Base-by-base conservation (phyloP, 768 basidiomycete genomes). In the Hortiboletus flavorubellus region DNA sequence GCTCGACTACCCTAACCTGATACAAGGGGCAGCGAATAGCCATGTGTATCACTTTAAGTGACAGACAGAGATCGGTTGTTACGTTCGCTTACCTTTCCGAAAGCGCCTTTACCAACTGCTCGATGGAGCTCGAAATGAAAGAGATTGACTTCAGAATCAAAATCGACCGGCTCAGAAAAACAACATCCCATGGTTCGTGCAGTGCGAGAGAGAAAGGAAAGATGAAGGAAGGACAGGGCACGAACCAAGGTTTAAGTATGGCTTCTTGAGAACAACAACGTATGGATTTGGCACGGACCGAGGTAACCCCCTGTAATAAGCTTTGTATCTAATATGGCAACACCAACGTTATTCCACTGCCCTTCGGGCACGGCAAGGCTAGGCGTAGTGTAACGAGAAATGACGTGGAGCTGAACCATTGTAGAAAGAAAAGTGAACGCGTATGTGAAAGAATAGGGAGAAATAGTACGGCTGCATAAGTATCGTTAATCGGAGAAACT, bases 101-200 rank as follows among this genome's bases (percentile, higher is more conserved):
- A 99, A 26, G 96, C 93, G 43, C 97, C 96, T 72, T 93, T 97
- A 41, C 97, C 97, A 14, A 98, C 92, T 21, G 91, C 92, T 46
- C 94, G 84, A 68, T 97, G 87, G 45, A 99, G 87, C 69, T 96
- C 91, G 67, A 98, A 99, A 75, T 98, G 96, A 75, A 89, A 98
- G 46, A 99, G 86, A 68, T 85, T 91, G 72, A 86, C 81, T 59
- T 93, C 91, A 45, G 80, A 78, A 59, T 90, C 86, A 71, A 91
- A 91, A 76, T 94, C 91, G 62, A 94, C 82, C 21, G 89, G 89
- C 74, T 91, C 79, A 72, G 84, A 83, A 66, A 83, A 78, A 68
- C 72, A 72, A 62, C 71, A 75, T 67, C 84, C 84, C 84, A 85
- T 85, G 51, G 72, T 71, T 77, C 75, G 75, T 73, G 61, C 66